Percentiles rank a stretch among this genome's conserved stretches.
Conservation (phyloP, 169 alveolate genomes). For the Eimeria brunetti region DNA sequence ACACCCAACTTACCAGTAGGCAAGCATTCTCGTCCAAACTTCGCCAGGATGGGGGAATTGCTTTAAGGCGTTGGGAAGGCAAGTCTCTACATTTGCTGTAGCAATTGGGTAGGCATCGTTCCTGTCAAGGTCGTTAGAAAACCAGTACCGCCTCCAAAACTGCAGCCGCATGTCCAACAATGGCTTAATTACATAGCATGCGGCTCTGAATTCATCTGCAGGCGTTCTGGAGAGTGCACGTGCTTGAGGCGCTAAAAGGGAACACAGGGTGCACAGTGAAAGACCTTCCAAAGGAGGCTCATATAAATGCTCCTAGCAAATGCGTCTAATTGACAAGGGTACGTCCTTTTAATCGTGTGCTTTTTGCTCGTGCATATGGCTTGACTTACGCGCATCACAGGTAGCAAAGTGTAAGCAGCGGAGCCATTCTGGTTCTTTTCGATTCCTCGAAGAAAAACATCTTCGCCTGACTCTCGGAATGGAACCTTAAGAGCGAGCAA, state of each 20-base stretch:
- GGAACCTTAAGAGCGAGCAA: not conserved
- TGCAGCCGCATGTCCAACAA: conserved; percentile 3
- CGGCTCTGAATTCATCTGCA: not conserved
- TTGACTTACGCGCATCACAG: conserved; percentile 63
- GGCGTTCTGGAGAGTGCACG: not conserved
- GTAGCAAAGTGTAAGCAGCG: conserved; percentile 28
- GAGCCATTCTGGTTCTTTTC: conserved; percentile 72
- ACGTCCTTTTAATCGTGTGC: not conserved
- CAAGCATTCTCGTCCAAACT: conserved; percentile 62
- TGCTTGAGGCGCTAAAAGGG: not conserved
- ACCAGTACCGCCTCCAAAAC: conserved; percentile 79
- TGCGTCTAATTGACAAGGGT: not conserved
- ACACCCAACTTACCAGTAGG: conserved; percentile 57
- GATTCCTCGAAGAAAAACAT: conserved; percentile 66
- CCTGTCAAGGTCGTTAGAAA: conserved; percentile 66
- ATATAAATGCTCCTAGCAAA: not conserved
- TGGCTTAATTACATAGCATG: not conserved
- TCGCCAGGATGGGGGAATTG: conserved; percentile 50
- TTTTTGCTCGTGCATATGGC: not conserved
- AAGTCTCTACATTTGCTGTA: conserved; percentile 3
- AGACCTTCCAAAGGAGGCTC: not conserved
- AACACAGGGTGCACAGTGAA: not conserved
- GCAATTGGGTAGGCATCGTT: conserved; percentile 44
- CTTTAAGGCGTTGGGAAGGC: conserved; percentile 29
- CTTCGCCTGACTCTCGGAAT: conserved; percentile 49